Base-by-base conservation (phyloP, 306 rosid species). In the Dryas octopetala region DNA sequence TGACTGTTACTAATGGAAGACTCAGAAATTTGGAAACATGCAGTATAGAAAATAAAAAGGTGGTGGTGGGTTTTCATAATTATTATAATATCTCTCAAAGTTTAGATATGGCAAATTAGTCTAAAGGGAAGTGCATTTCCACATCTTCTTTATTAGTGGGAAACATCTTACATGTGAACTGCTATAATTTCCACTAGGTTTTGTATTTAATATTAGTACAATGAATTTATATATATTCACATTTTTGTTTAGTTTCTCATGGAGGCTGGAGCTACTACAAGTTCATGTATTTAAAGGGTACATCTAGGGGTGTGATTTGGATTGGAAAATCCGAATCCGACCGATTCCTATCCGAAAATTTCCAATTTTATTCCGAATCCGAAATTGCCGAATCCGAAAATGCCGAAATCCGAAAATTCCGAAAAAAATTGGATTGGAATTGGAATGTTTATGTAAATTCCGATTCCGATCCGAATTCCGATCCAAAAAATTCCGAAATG, bases 141-240 rank as follows among this genome's bases (percentile, higher is more conserved):
- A 69, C 82, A 40, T 76, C 52, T 5, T 68, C 74, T 73, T 71
- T 48, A 53, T 5, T 28, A 73, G 86, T 83, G 90, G 90, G 76
- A 79, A 54, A 43, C 74, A 70, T 10, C 40, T n/a, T 84, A 74
- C 86, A 86, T 7, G 5, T 3, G 58, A 70, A 11, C 51, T 79
- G 76, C 47, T 38, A 8, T 23, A 23, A 23, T 7, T 66, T 61
- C 74, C 72, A 43, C 13, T 59, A 46, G 40, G 60, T 10, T 68
- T 49, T 67, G 16, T 51, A 11, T 17, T 41, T 11, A 14, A 5
- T 9, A 23, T 23, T 23, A 23, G 23, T 23, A 23, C 23, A 23
- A 23, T 23, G 23, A 23, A 23, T 23, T 23, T 15, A 65, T 3
- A 47, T 43, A 12, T 46, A 17, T 70, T 77, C 83, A 59, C 55